phyloP scores from a whole-genome alignment of 108 stramenopile species.

The Pseudonitzschia multiseries region DNA sequence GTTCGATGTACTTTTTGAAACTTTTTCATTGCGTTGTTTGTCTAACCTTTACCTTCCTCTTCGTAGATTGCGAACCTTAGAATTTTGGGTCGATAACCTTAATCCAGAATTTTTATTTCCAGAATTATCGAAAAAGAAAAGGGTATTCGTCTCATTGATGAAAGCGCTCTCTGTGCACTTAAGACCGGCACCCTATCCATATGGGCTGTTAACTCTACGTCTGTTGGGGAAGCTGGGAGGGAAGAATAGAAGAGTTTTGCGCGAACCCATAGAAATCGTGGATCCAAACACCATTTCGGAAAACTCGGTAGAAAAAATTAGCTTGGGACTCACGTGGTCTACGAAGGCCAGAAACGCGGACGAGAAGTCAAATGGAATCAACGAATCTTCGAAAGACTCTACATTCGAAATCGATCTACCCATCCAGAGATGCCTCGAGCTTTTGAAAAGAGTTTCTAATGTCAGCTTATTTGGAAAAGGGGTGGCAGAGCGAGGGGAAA shows the following conservation, averaged over 20 bases:
- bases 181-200: conserved; percentile 91
- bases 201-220: conserved; percentile 87
- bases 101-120: conserved; percentile 87
- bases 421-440: conserved; percentile 24
- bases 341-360: neutral
- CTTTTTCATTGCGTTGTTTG: neutral
- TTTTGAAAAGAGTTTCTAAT: conserved; percentile 16
- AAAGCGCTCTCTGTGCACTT: conserved; percentile 82
- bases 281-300: conserved; percentile 11
- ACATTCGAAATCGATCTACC: conserved; percentile 17
- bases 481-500: neutral
- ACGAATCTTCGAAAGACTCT: neutral
- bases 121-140: conserved; percentile 55
- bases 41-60: neutral
- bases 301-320: neutral
- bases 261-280: conserved; percentile 52
- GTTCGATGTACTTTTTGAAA: neutral
- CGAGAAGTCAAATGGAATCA: conserved; percentile 3
- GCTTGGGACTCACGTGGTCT: conserved; percentile 21
- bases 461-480: neutral
- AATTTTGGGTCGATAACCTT: conserved; percentile 97
- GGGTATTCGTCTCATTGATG: conserved; percentile 67
- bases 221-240: conserved; percentile 95
- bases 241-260: conserved; percentile 85
- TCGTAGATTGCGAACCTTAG: conserved; percentile 79